Evolutionary conservation across 768 basidiomycete genomes (phyloP), one percentile per base, ranked within the genome.

Genomic region (Fomitopsis pulvina): DNA sequence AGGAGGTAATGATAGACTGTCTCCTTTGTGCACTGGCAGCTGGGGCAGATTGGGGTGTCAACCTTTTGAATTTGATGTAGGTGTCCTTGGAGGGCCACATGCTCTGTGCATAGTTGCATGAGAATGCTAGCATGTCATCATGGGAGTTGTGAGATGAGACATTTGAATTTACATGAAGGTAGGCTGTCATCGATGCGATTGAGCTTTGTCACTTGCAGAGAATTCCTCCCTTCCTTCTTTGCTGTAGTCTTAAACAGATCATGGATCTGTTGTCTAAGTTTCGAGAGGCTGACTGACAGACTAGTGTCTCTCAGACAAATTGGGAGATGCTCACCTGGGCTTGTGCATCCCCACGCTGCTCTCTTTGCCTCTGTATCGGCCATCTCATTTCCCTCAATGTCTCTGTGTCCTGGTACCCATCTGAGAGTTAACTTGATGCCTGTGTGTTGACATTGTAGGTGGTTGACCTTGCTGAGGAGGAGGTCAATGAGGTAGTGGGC

Each of bases 21-120:
- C 41, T 61, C 58, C 2, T 9, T 24, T 3, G 20, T 22, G 0
- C 2, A 2, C 3, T 26, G 18, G 46, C 60, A 61, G 1, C 25
- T 26, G 11, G 55, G 57, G 45, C 61, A 62, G 2, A 14, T 14
- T 0, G 46, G 28, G 1, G 45, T 21, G 42, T 40, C 45, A 3
- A 46, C 46, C 39, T 45, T 45, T 0, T 45, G 30, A 14, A 62
- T 57, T 4, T 48, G 45, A 22, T 45, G 28, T 3, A 60, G 63
- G 56, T 68, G 60, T 6, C 53, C 28, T 34, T 67, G 62, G 1
- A 71, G 60, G 0, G 64, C 61, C 6, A 48, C 51, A 42, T 71
- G 69, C 2, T 63, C 62, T 2, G 66, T 66, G 6, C 64, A 38
- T 1, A 71, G 61, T 29, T 69, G 68, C 24, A 63, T 50, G 9